Conservation (phyloP, 352 stramenopile genomes). For the Globisporangium lucens region DNA sequence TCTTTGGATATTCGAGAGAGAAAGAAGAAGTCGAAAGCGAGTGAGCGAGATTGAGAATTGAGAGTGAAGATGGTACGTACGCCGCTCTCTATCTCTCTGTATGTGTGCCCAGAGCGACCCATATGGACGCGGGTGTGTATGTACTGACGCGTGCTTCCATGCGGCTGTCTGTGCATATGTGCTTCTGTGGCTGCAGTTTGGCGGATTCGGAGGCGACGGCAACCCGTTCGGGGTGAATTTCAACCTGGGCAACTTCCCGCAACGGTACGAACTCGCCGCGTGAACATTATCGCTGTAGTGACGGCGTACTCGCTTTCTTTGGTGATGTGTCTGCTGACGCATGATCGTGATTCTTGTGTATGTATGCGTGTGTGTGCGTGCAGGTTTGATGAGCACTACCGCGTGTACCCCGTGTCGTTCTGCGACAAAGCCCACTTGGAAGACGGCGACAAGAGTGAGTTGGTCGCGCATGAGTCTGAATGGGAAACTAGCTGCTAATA, state of each 20-base stretch:
- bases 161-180: not conserved
- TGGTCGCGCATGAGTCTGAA: not conserved
- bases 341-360: not conserved
- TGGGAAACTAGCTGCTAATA: not conserved
- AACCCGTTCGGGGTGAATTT: conserved; percentile 86
- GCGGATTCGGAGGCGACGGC: conserved; percentile 60
- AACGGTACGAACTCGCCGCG: conserved; percentile 33
- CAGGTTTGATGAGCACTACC: conserved; percentile 87
- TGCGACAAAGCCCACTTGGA: conserved; percentile 86
- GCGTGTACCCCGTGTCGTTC: conserved; percentile 85
- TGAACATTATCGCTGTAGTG: not conserved
- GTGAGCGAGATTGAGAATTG: not conserved
- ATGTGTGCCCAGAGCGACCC: not conserved
- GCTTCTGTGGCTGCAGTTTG: conserved; percentile 41
- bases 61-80: conserved; percentile 13
- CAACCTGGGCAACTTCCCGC: conserved; percentile 69
- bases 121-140: not conserved
- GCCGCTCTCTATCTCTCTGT: not conserved
- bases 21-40: conserved; percentile 5
- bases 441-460: conserved; percentile 87
- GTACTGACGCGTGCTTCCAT: not conserved
- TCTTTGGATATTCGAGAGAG: conserved; percentile 11
- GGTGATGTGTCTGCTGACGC: not conserved
- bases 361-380: not conserved
- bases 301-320: not conserved